Evolutionary conservation across 78 protist species (phyloP).

Genomic region (slime mould (Dictyostelium discoideum)): DNA sequence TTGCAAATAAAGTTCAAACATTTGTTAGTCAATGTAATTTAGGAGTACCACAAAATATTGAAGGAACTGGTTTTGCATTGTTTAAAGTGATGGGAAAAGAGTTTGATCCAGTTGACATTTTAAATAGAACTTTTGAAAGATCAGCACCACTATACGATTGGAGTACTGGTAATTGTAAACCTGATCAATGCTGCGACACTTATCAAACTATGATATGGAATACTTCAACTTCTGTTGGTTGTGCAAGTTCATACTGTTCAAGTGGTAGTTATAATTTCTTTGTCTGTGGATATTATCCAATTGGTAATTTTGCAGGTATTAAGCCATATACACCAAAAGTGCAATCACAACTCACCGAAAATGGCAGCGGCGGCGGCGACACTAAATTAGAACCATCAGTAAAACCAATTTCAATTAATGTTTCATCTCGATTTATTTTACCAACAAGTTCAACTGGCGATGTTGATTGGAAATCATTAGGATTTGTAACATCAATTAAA

Average conservation of each 20-base stretch:
- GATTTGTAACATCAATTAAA: constrained; percentile 71
- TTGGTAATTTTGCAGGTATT: constrained; percentile 26
- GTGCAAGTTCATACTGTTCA: constrained; percentile 12
- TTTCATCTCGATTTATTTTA: background rate
- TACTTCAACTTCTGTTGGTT: constrained; percentile 11
- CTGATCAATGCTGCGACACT: background rate
- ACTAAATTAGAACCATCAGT: background rate
- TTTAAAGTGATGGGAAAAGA: background rate
- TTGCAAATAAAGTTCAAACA: background rate
- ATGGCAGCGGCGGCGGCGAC: background rate
- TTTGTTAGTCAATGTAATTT: constrained; percentile 27
- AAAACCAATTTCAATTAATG: background rate
- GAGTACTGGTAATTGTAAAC: constrained; percentile 10
- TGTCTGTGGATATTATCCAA: constrained; percentile 58
- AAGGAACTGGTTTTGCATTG: constrained; percentile 16
- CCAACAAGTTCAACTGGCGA: background rate
- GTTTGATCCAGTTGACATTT: background rate
- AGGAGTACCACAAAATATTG: background rate
- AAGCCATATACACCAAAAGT: constrained; percentile 17
- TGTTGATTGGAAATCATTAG: constrained; percentile 80
- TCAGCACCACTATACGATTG: constrained; percentile 49
- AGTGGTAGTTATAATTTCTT: background rate
- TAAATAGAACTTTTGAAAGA: constrained; percentile 14
- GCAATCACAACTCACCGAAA: background rate
- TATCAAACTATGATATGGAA: constrained; percentile 38